Base-by-base conservation (phyloP, 108 stramenopile species). In the Nitzschia putrida region DNA sequence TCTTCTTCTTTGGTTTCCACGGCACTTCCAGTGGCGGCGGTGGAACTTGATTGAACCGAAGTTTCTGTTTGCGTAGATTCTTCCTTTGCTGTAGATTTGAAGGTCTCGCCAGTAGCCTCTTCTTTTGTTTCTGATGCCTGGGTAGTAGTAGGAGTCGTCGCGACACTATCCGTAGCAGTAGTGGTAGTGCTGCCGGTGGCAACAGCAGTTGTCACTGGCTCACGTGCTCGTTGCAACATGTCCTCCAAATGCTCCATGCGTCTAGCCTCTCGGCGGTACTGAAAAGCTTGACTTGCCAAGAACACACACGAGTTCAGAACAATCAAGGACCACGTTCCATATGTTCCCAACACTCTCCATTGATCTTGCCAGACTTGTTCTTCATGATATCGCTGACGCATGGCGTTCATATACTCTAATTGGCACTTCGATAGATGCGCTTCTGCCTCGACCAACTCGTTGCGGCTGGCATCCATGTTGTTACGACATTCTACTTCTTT, bases 351-450 rank as follows among this genome's bases (percentile, higher is more conserved):
- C 6, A 87, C 61, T 7, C 86, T 55, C 86, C 86, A 87, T 58
- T 80, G 75, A 52, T 87, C 86, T 68, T 82, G 83, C 86, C 86
- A 87, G 23, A 87, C 68, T 57, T 87, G 83, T 53, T 87, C 86
- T 73, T 87, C 86, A 40, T 87, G 86, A 68, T 87, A 87, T 23
- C 86, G 78, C 55, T 72, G 57, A 20, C 86, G 53, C 66, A 87
- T 64, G 54, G 66, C 69, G 51, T 84, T 79, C 79, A 87, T 87
- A 57, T 84, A 87, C 3, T 69, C 73, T 29, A 66, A 37, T 68
- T 83, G 81, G 13, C 41, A 53, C 16, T 61, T 50, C 0, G 68
- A 52, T 23, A 65, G 50, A 11, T 64, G 26, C 21, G 44, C 29
- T 77, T 87, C 86, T 34, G 69, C 37, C 26, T 58, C 41, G 23